Percentiles rank a stretch among this genome's conserved stretches.
These are phyloP conservation scores for Solanum peruvianum DNA, from an alignment of 257 asterid species.

Conservation along the genomic window DNA sequence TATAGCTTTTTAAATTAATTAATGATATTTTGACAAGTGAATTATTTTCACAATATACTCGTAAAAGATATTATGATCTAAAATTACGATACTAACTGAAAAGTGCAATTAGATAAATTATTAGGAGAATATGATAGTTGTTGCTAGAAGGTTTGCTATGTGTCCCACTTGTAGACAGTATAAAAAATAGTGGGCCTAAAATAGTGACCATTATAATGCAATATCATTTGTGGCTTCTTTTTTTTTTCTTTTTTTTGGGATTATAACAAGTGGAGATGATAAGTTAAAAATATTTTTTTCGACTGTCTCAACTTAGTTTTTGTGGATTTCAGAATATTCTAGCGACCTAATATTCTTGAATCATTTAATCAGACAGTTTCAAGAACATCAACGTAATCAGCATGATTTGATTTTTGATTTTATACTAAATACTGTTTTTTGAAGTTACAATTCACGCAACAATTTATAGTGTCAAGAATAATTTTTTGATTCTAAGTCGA, in stretches of 20 bases:
- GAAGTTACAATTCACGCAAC: not conserved
- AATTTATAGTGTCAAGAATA: not conserved
- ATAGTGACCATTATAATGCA: not conserved
- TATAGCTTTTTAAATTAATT: not conserved
- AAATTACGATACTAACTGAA: not conserved
- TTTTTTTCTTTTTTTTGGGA: no score
- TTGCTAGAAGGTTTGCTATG: not conserved
- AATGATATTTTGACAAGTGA: not conserved
- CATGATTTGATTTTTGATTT: not conserved
- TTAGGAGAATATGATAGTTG: not conserved
- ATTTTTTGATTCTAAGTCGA: fast-evolving
- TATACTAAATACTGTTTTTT: not conserved
- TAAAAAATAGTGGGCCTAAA: not conserved
- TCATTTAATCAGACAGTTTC: not conserved
- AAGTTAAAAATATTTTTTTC: not conserved
- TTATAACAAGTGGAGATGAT: not conserved
- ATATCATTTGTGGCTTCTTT: not conserved
- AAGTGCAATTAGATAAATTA: not conserved
- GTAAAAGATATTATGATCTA: not conserved
- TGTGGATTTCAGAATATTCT: not conserved
- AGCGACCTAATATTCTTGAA: not conserved
- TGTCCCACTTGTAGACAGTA: not conserved
- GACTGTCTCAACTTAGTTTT: not conserved
- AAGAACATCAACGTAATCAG: not conserved
- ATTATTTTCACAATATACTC: not conserved